A percentile compares a stretch with the other conserved stretches of the same genome.
Evolutionary conservation across 2,329 filamentous ascomycete species (phyloP).

Genomic region (Xylariaceae sp.): DNA sequence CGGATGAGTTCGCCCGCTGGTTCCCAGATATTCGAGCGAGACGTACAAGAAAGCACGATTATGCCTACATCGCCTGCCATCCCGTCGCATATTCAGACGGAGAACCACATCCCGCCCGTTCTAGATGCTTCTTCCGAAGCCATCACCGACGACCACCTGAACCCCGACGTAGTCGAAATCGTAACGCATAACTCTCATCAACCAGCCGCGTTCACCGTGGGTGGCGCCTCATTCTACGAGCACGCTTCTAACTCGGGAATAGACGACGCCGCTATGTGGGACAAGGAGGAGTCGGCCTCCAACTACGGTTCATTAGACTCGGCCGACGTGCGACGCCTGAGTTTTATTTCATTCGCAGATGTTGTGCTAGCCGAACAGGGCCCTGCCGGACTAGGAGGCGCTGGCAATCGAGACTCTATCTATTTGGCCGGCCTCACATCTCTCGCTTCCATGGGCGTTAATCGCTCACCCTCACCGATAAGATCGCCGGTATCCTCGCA

Average conservation of each 20-base stretch:
- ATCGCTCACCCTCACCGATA: conserved; percentile 74
- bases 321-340: conserved; percentile 73
- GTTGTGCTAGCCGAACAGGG: conserved; percentile 83
- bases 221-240: conserved; percentile 39
- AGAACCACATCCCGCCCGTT: conserved; percentile 88
- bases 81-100: conserved; percentile 86
- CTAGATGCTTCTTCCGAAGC: conserved; percentile 86
- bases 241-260: conserved; percentile 48
- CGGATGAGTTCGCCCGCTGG: conserved; percentile 71
- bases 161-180: conserved; percentile 88
- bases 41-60: conserved; percentile 77
- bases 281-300: conserved; percentile 58
- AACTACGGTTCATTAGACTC: conserved; percentile 74
- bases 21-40: conserved; percentile 85
- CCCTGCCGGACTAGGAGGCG: conserved; percentile 41
- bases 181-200: conserved; percentile 82
- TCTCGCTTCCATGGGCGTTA: conserved; percentile 44
- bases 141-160: conserved; percentile 79
- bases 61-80: conserved; percentile 76
- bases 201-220: conserved; percentile 64
- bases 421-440: conserved; percentile 64
- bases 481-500: conserved; percentile 72
- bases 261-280: conserved; percentile 52
- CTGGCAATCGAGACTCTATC: conserved; percentile 61
- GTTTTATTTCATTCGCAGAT: conserved; percentile 95